A percentile compares a stretch with the other conserved stretches of the same genome.
These are phyloP conservation scores for Hypsizygus marmoreus DNA, from an alignment of 768 basidiomycete species.

Conservation along the genomic window DNA sequence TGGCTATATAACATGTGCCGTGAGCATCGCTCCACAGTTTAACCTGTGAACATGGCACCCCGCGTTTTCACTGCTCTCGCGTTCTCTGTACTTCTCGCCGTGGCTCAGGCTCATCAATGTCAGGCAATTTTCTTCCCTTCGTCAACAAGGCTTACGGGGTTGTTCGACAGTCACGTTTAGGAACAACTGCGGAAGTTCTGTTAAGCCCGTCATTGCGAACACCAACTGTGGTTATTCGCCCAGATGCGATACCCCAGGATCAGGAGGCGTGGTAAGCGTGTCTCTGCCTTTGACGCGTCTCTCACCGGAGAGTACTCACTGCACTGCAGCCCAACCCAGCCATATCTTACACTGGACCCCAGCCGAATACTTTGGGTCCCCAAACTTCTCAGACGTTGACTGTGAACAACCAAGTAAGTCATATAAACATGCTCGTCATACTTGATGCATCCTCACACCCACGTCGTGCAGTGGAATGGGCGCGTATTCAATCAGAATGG, in stretches of 20 bases:
- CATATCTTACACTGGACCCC: constrained; percentile 34
- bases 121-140: neutral
- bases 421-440: too few species aligned
- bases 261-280: constrained; percentile 34
- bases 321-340: constrained; percentile 29
- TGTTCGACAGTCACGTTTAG: constrained; percentile 30
- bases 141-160: neutral
- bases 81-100: constrained; percentile 7
- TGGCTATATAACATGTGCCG: too few species aligned
- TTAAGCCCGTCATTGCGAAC: constrained; percentile 39
- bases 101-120: constrained; percentile 18
- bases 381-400: constrained; percentile 30
- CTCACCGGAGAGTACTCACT: too few species aligned
- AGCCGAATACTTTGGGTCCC: constrained; percentile 28
- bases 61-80: constrained; percentile 4
- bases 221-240: constrained; percentile 43
- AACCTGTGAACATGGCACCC: neutral
- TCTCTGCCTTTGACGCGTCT: too few species aligned
- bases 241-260: constrained; percentile 35
- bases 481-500: constrained; percentile 41
- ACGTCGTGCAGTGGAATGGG: constrained; percentile 38
- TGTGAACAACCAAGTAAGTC: constrained; percentile 29
- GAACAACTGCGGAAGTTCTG: constrained; percentile 32
- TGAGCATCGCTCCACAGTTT: neutral
- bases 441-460: too few species aligned